Conservation (phyloP, 2,329 filamentous ascomycete species). For the Ophiostoma ips region DNA sequence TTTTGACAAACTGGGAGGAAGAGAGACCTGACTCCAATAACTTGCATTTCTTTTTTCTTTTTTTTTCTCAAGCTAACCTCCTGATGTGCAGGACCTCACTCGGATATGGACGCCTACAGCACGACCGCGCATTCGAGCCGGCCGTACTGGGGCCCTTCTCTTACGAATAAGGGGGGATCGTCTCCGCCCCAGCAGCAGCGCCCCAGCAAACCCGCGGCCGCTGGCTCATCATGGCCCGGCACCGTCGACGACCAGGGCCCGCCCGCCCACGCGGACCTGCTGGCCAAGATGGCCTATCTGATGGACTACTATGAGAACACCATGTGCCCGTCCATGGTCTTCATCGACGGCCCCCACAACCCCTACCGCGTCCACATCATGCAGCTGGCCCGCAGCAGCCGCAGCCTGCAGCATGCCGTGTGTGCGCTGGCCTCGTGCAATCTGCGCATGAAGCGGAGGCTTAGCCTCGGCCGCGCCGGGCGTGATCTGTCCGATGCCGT, state of each 20-base stretch:
- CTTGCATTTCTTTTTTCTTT: neutral
- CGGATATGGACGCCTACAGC: constrained; percentile 39
- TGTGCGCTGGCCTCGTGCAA: constrained; percentile 84
- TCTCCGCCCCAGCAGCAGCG: constrained; percentile 25
- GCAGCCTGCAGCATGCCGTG: constrained; percentile 82
- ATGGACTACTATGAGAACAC: constrained; percentile 90
- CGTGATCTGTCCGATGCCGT: constrained; percentile 34
- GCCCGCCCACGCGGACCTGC: constrained; percentile 47
- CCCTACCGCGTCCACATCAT: constrained; percentile 77
- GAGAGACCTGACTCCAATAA: neutral
- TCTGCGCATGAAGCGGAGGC: constrained; percentile 66
- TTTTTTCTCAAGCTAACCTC: neutral
- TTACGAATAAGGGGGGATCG: constrained; percentile 33
- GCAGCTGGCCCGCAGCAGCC: constrained; percentile 60
- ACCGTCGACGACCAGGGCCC: constrained; percentile 25
- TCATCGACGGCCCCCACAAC: constrained; percentile 74
- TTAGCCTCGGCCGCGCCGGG: constrained; percentile 44
- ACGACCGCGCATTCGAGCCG: constrained; percentile 34
- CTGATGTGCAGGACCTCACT: constrained; percentile 19
- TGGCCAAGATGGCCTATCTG: constrained; percentile 71
- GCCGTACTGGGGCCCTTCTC: constrained; percentile 33
- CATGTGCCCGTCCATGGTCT: constrained; percentile 83
- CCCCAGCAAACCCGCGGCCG: constrained; percentile 19
- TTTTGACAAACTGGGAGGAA: neutral
- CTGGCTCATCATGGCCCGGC: constrained; percentile 23